phyloP scores from a whole-genome alignment of 2,329 filamentous ascomycete genomes.

The Neophaeococcomyces aloes region DNA sequence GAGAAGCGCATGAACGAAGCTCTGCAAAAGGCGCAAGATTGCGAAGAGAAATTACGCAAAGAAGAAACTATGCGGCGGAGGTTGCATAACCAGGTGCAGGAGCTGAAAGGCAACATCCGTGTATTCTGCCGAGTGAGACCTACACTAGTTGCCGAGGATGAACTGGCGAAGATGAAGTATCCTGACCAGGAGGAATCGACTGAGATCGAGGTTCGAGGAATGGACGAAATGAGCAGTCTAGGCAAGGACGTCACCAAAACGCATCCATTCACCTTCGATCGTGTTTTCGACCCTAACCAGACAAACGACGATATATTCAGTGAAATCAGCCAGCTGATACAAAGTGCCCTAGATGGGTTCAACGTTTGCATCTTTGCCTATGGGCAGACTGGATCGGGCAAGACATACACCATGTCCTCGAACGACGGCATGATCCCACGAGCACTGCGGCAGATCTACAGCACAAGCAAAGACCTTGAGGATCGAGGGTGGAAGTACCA shows the following conservation, averaged over 20 bases:
- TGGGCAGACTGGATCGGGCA: constrained; percentile 91
- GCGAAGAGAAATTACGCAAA: constrained; percentile 71
- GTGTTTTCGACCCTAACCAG: constrained; percentile 69
- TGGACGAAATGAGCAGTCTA: constrained; percentile 71
- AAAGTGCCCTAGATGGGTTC: constrained; percentile 91
- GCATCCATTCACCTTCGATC: constrained; percentile 82
- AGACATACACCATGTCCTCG: constrained; percentile 93
- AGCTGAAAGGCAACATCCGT: constrained; percentile 94
- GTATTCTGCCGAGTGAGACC: constrained; percentile 96
- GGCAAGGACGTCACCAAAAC: constrained; percentile 67
- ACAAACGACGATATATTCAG: constrained; percentile 83
- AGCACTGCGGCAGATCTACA: constrained; percentile 87
- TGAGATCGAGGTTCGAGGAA: constrained; percentile 73
- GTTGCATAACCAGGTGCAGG: constrained; percentile 94
- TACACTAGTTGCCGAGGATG: constrained; percentile 49
- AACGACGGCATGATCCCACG: constrained; percentile 88
- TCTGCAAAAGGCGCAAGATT: constrained; percentile 54
- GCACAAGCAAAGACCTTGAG: constrained; percentile 68
- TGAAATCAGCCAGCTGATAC: constrained; percentile 92
- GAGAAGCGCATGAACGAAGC: constrained; percentile 72
- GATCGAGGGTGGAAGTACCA: constrained; percentile 91
- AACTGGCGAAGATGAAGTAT: constrained; percentile 64
- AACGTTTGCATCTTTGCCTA: constrained; percentile 99
- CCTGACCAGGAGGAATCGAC: constrained; percentile 73
- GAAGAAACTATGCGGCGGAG: constrained; percentile 86